phyloP scores from a whole-genome alignment of 768 basidiomycete genomes.

The Xerocomellus dryophilus region DNA sequence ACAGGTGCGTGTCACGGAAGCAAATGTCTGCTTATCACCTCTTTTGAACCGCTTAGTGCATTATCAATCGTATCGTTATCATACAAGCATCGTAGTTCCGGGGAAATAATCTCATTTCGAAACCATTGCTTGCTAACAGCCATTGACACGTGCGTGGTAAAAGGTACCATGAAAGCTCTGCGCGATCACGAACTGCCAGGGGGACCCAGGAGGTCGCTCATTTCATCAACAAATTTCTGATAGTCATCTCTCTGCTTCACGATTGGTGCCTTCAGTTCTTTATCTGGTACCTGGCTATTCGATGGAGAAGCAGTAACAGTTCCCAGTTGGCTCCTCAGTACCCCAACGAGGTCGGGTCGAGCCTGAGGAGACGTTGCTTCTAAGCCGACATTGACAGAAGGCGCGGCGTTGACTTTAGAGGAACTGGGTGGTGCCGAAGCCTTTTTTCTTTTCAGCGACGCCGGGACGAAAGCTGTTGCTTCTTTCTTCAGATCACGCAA shows the following conservation, averaged over 20 bases:
- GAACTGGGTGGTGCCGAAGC: constrained; percentile 33
- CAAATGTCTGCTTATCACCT: background rate
- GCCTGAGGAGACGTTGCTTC: constrained; percentile 33
- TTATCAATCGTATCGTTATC: background rate
- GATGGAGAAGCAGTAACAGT: constrained; percentile 28
- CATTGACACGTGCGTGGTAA: background rate
- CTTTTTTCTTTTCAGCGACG: constrained; percentile 76
- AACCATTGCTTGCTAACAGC: background rate
- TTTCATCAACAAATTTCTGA: constrained; percentile 71
- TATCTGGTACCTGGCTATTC: constrained; percentile 13
- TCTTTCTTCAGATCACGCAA: constrained; percentile 94
- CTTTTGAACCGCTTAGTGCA: background rate
- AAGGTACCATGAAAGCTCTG: background rate
- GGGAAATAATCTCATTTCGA: background rate
- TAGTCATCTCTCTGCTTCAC: constrained; percentile 64
- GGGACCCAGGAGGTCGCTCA: constrained; percentile 59
- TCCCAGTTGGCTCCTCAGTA: constrained; percentile 61
- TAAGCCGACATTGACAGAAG: constrained; percentile 40
- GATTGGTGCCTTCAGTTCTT: constrained; percentile 21
- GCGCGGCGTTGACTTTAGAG: constrained; percentile 62
- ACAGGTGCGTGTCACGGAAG: constrained; percentile 4
- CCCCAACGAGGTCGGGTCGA: constrained; percentile 65
- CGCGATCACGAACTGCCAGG: constrained; percentile 11
- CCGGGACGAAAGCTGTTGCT: constrained; percentile 87
- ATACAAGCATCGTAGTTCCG: background rate